phyloP scores from a whole-genome alignment of 208 protist species.

The Trypanosomatidae sp. region DNA sequence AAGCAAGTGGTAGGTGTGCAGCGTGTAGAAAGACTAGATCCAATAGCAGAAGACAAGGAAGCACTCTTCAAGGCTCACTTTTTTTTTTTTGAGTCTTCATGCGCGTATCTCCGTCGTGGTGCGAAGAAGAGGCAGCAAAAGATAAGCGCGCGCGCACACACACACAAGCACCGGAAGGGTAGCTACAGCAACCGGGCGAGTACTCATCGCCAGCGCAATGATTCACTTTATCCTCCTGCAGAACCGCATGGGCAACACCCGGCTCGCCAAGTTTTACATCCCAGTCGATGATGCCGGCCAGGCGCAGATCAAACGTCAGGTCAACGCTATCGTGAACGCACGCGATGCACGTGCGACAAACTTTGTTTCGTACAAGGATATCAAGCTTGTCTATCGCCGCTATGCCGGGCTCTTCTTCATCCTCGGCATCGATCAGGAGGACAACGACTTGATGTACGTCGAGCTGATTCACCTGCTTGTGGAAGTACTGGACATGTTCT shows the following conservation, averaged over 20 bases:
- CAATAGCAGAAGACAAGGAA: background rate
- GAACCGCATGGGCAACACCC: constrained; percentile 98
- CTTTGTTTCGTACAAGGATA: constrained; percentile 95
- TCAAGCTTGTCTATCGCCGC: constrained; percentile 98
- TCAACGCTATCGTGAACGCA: constrained; percentile 95
- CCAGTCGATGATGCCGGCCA: constrained; percentile 95
- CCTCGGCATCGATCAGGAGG: constrained; percentile 96
- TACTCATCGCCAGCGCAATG: constrained; percentile 44
- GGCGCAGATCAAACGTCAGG: constrained; percentile 93
- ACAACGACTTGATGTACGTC: constrained; percentile 98
- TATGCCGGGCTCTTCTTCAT: constrained; percentile 99
- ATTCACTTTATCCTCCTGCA: constrained; percentile 99
- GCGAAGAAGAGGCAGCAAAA: background rate
- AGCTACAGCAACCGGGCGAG: background rate
- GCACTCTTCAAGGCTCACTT: background rate
- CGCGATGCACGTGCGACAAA: constrained; percentile 96
- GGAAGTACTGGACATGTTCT: constrained; percentile 99
- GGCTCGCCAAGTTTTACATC: constrained; percentile 98
- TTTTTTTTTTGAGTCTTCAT: background rate
- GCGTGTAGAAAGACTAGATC: background rate
- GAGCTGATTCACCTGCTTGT: constrained; percentile 99
- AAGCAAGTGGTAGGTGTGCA: background rate
- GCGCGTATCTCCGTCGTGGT: background rate
- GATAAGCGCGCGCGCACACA: background rate
- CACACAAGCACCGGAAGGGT: background rate